Conservation (phyloP, 352 stramenopile genomes). For the Halophytophthora polymorphica region DNA sequence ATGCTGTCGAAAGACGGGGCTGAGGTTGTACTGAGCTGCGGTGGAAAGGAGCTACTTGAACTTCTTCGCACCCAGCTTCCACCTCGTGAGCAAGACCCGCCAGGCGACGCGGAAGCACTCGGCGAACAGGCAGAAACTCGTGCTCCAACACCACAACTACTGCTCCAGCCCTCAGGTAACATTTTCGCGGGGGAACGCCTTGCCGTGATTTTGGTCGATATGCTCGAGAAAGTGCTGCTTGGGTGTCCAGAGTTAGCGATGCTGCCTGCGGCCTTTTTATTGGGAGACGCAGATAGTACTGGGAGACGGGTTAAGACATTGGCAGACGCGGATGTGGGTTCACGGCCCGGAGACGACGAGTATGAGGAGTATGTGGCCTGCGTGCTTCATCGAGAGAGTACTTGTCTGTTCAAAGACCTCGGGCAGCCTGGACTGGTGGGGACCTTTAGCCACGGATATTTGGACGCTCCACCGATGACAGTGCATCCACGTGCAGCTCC, state of each 20-base stretch:
- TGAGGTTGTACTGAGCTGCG: constrained; percentile 47
- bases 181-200: constrained; percentile 14
- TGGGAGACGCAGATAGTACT: neutral
- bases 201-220: constrained; percentile 15
- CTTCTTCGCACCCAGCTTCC: constrained; percentile 19
- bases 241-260: constrained; percentile 12
- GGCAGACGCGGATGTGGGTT: neutral
- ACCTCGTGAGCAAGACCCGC: neutral
- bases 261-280: neutral
- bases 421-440: neutral
- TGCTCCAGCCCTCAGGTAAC: neutral
- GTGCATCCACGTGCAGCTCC: neutral
- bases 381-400: constrained; percentile 24
- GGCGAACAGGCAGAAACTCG: neutral
- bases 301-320: neutral
- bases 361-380: constrained; percentile 35
- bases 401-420: constrained; percentile 29
- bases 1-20: constrained; percentile 43
- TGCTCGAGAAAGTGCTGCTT: constrained; percentile 31
- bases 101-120: neutral
- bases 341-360: constrained; percentile 25
- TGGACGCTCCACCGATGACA: neutral
- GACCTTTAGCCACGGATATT: neutral
- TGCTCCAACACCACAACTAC: neutral
- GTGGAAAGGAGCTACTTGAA: constrained; percentile 38